Conservation (phyloP, 768 basidiomycete genomes). For the Goffeauzyma gilvescens region DNA sequence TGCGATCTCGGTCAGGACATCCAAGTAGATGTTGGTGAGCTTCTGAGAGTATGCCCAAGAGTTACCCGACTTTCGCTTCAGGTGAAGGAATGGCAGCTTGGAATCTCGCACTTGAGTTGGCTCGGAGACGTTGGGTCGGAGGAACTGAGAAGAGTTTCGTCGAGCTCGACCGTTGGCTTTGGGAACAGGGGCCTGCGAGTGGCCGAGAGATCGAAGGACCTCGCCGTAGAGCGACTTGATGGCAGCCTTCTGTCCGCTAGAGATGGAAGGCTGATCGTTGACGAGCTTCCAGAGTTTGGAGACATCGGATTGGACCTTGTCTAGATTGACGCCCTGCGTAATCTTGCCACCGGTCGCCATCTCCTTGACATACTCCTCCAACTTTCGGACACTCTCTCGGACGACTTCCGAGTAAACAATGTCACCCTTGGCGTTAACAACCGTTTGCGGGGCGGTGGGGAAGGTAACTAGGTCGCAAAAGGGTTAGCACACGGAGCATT, state of each 20-base stretch:
- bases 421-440: conserved; percentile 81
- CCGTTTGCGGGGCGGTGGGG: conserved; percentile 90
- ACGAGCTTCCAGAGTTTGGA: conserved; percentile 93
- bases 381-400: conserved; percentile 85
- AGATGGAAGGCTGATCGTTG: conserved; percentile 90
- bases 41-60: conserved; percentile 97
- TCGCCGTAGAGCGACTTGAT: conserved; percentile 66
- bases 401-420: conserved; percentile 88
- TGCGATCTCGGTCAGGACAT: conserved; percentile 92
- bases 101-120: conserved; percentile 56
- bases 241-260: conserved; percentile 67
- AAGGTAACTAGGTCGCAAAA: conserved; percentile 45
- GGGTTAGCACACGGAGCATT: not conserved
- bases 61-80: conserved; percentile 88
- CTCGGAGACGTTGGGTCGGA: conserved; percentile 58
- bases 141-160: conserved; percentile 89
- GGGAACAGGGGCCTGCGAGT: conserved; percentile 44
- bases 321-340: conserved; percentile 70
- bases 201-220: conserved; percentile 79
- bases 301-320: conserved; percentile 95
- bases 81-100: conserved; percentile 80
- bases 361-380: conserved; percentile 75
- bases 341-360: conserved; percentile 85
- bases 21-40: conserved; percentile 67
- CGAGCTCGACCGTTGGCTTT: conserved; percentile 46